phyloP scores from a whole-genome alignment of 768 basidiomycete genomes.

The Trametopsis cervina region DNA sequence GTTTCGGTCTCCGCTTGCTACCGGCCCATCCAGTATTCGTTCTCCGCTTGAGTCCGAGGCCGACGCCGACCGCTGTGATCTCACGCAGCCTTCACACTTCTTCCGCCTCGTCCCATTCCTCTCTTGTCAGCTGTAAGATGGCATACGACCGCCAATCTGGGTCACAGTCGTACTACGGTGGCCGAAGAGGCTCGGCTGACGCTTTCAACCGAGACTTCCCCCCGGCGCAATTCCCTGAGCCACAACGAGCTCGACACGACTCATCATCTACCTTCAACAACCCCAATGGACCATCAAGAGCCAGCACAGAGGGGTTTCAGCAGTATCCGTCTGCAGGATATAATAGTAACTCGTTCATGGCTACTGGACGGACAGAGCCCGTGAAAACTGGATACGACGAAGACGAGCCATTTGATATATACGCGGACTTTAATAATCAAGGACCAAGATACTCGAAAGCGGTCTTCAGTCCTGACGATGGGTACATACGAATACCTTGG shows the following conservation, averaged over 20 bases:
- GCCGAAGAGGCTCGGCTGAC: constrained; percentile 53
- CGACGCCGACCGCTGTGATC: too few relatives aligned
- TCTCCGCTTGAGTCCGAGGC: too few relatives aligned
- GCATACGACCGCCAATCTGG: constrained; percentile 74
- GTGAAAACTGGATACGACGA: constrained; percentile 75
- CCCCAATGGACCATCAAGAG: constrained; percentile 29
- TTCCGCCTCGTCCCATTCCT: too few relatives aligned
- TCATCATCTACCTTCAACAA: constrained; percentile 65
- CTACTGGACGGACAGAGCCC: constrained; percentile 66
- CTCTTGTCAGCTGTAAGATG: too few relatives aligned
- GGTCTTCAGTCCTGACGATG: constrained; percentile 36
- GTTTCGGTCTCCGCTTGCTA: too few relatives aligned
- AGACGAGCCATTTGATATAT: constrained; percentile 66
- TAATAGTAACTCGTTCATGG: constrained; percentile 62
- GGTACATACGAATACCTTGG: constrained; percentile 1
- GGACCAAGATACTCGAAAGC: constrained; percentile 67
- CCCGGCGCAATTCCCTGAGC: constrained; percentile 13
- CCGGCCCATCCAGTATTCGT: too few relatives aligned
- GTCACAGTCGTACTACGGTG: constrained; percentile 76
- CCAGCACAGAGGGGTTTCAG: constrained; percentile 36
- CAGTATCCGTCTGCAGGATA: constrained; percentile 56
- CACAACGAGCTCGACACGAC: constrained; percentile 49
- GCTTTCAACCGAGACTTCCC: constrained; percentile 50
- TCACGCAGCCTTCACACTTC: too few relatives aligned
- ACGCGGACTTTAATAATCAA: constrained; percentile 84